Evolutionary conservation across 2,329 filamentous ascomycete genomes (phyloP), one percentile per base, ranked within the genome.

Genomic region (Penicillium sp.): DNA sequence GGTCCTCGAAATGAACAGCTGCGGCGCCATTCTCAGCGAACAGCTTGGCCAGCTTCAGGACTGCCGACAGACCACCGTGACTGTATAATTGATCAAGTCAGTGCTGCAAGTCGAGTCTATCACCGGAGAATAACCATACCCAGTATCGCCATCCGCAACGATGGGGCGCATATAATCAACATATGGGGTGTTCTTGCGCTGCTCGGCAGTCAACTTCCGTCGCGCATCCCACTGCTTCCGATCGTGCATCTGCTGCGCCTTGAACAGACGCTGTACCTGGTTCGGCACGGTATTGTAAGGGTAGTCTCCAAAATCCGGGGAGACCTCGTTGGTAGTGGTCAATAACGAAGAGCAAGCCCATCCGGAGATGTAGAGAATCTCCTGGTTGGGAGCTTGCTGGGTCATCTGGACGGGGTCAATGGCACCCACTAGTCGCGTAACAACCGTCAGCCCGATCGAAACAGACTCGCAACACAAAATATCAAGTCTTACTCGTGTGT

Each of bases 391-490:
- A 16, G 95, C 95, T 81, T 98, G 95, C 78, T 99, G 95, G 52
- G 95, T 97, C 95, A 99, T 98, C 80, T 99, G 95, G 11, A 98
- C 88, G n/a, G 95, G 95, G 74, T 99, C 95, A 78, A 99, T 96
- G 62, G 93, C 95, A 69, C 95, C 95, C 90, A 99, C 91, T 94
- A 37, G 22, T 33, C 10, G 55, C 45, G 22, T 43, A n/a, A 45
- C 22, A 40, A 19, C 42, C n/a, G 60, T 71, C 58, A 70, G 65
- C 25, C 42, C 52, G 22, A 19, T 28, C 35, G 14, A 14, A 42
- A 10, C 11, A 14, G 35, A 30, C 2, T n/a, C n/a, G 14, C 33
- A 43, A 14, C 19, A n/a, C 6, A 8, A 6, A 33, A 16, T n/a
- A 26, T 4, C 43, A 35, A 6, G n/a, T 42, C 71, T 73, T 81